Conservation (phyloP, 805 yeast genomes). For the Monosporozyma aquatica region DNA sequence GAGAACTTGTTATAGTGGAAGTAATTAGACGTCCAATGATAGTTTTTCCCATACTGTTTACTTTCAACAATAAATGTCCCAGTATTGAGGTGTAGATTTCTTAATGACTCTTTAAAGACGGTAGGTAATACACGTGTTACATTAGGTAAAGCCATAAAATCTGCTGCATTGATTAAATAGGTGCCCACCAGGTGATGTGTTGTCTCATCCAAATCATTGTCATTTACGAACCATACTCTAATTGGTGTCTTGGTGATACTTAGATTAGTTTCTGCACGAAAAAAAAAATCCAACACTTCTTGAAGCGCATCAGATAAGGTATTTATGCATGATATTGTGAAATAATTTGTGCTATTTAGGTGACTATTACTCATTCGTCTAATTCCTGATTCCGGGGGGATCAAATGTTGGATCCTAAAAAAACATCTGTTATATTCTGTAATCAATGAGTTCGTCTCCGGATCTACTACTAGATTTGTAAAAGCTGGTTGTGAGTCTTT, state of each 20-base stretch:
- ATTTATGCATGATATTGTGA: constrained; percentile 30
- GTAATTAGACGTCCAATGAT: constrained; percentile 34
- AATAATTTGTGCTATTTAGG: constrained; percentile 18
- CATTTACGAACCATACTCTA: constrained; percentile 23
- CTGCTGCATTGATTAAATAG: constrained; percentile 22
- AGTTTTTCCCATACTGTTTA: constrained; percentile 17
- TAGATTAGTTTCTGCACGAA: constrained; percentile 15
- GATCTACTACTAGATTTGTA: constrained; percentile 31
- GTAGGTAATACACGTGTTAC: constrained; percentile 21
- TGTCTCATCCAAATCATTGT: constrained; percentile 6
- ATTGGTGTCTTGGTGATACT: constrained; percentile 10
- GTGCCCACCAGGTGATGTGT: neutral
- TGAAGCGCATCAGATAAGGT: constrained; percentile 24
- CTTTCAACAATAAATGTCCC: constrained; percentile 31
- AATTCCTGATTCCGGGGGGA: constrained; percentile 10
- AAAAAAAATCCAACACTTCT: constrained; percentile 16
- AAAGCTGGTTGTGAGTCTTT: constrained; percentile 32
- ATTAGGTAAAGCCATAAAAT: constrained; percentile 21
- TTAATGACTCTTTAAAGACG: constrained; percentile 12
- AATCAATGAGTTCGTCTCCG: constrained; percentile 20
- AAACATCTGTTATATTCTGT: constrained; percentile 33
- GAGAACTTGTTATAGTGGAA: constrained; percentile 24
- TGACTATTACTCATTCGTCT: constrained; percentile 4
- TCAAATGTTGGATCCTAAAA: constrained; percentile 31
- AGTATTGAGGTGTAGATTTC: constrained; percentile 14